Percentiles rank a stretch among this genome's conserved stretches.
phyloP scores from a whole-genome alignment of 345 rosid genomes.

The Gynandropsis gynandra region DNA sequence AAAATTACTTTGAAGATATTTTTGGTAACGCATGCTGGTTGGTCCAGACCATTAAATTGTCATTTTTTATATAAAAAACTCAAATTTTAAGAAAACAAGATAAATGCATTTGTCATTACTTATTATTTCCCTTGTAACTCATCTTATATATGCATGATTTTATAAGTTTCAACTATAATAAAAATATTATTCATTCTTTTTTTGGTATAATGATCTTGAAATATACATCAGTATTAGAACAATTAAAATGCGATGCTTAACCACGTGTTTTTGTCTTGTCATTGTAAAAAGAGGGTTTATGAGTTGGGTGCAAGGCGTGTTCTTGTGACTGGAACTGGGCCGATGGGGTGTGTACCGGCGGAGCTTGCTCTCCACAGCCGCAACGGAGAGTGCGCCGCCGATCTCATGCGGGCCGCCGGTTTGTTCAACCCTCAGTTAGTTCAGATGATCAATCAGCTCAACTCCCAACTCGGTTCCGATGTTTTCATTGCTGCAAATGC shows the following conservation, averaged over 20 bases:
- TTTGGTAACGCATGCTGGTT: neutral
- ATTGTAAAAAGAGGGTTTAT: conserved; percentile 46
- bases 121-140: too few species aligned
- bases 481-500: conserved; percentile 57
- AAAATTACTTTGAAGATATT: neutral
- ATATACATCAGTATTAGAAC: too few species aligned
- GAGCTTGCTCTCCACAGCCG: conserved; percentile 62
- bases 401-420: conserved; percentile 52
- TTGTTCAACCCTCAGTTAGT: conserved; percentile 65
- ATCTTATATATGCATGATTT: too few species aligned
- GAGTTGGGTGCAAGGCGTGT: conserved; percentile 74
- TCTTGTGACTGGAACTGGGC: conserved; percentile 80
- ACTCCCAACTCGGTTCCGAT: conserved; percentile 42
- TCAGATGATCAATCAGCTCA: conserved; percentile 46
- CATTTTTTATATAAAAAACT: too few species aligned
- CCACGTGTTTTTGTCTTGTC: neutral
- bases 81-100: too few species aligned
- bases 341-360: conserved; percentile 77
- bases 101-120: too few species aligned
- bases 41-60: neutral
- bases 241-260: neutral
- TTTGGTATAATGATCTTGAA: too few species aligned
- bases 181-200: neutral
- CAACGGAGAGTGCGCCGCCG: conserved; percentile 56
- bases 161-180: too few species aligned